A percentile compares a stretch with the other conserved stretches of the same genome.
Conservation (phyloP, 169 alveolate species). For the Cryptosporidium felis region DNA sequence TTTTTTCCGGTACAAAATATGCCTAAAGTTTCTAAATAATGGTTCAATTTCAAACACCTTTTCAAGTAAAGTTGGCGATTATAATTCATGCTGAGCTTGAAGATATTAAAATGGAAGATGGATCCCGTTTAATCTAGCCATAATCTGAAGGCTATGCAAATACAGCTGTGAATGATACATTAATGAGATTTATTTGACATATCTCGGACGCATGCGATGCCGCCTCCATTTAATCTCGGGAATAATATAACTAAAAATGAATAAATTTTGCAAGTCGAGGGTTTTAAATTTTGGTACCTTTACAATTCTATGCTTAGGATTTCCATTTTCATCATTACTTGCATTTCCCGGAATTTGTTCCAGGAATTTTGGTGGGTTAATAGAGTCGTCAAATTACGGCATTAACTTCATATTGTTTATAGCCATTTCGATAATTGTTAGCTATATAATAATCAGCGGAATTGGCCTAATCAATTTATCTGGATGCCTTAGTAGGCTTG, state of each 20-base stretch:
- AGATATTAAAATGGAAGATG: too few species aligned
- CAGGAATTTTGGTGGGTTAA: constrained; percentile 12
- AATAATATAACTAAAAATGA: not conserved
- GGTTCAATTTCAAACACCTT: too few species aligned
- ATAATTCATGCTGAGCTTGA: too few species aligned
- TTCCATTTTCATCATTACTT: constrained; percentile 32
- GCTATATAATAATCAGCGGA: constrained; percentile 25
- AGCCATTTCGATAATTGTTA: not conserved
- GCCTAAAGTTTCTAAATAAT: too few species aligned
- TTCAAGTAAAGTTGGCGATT: too few species aligned
- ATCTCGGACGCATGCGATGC: constrained; percentile 23
- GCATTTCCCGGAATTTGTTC: constrained; percentile 61
- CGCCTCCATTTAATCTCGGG: not conserved
- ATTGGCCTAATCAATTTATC: constrained; percentile 33
- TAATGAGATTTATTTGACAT: not conserved
- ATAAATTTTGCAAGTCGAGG: not conserved
- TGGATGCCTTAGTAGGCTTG: constrained; percentile 29
- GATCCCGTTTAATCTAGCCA: too few species aligned
- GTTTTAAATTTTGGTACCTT: constrained; percentile 17
- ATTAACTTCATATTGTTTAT: not conserved
- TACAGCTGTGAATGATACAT: not conserved
- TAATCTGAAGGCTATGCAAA: not conserved
- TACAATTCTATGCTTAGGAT: constrained; percentile 41
- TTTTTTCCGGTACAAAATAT: too few species aligned
- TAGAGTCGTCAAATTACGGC: not conserved